Evolutionary conservation across 805 yeast genomes (phyloP), one percentile per base, ranked within the genome.

Genomic region (Yarrowia deformans): DNA sequence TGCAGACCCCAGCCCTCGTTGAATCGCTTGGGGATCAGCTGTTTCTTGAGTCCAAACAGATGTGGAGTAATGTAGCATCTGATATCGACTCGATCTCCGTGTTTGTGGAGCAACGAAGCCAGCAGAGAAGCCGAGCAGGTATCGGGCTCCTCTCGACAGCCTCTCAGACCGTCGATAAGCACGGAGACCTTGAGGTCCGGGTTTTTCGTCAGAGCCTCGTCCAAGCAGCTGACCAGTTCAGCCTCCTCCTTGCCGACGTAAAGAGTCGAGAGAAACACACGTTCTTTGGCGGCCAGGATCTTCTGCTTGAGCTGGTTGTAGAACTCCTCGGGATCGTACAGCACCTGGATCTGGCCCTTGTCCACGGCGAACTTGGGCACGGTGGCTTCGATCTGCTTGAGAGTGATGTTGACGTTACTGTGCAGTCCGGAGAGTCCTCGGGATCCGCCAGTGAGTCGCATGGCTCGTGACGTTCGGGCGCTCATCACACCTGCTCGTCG

Each of bases 1-100:
- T 95, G 99, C 66, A 95, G 83, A 0, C 99, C 99, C 73, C 85
- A 82, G 3, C 96, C 93, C 79, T 95, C 99, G 78, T 93, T 93
- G 72, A 94, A 82, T 71, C 99, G 84, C 70, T 85, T 88, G 0
- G 99, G 99, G 2, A 92, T 83, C 54, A 90, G 56, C 9, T 79
- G 72, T 75, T 88, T 87, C 69, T 85, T 84, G 70, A 91, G 75
- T 0, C 97, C 97, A 48, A 84, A 80, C 72, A 91, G 83, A 71
- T 89, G 88, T 0, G 99, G 99, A 0, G 99, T 94, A 74, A 90
- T 96, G 78, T 91, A 95, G 83, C 93, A 84, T 73, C 97, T 81
- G 60, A 93, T 80, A 74, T 90, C 91, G 29, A 94, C 93, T 69
- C 97, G 81, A 12, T 81, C 78, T 49, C 83, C 81, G 75, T 84